Base-by-base conservation (phyloP, 768 basidiomycete species). In the Suillus variegatus region DNA sequence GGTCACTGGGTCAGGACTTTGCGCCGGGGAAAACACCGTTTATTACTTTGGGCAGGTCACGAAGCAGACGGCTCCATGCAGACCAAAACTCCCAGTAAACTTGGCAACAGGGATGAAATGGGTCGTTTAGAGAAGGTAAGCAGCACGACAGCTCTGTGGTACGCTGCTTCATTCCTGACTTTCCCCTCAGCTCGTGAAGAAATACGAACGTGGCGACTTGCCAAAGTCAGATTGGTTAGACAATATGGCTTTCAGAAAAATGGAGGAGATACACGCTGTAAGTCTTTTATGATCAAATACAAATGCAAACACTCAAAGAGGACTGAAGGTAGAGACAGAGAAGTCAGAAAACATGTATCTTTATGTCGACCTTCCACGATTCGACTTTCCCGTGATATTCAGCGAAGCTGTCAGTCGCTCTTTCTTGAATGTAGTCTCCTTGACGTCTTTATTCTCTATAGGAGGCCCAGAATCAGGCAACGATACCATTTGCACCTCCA, bases 171-270 rank as follows among this genome's bases (percentile, higher is more conserved):
- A 68, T 81, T 78, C 66, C 74, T 25, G 47, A 41, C 32, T 12
- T 60, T 56, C 28, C 41, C 20, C 13, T 41, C 63, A 93, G 90
- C 83, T 92, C 20, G 92, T 99, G 62, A 97, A 98, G 82, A 97
- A 97, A 76, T 95, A 96, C 71, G 95, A 98, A 71, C 84, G 94
- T 20, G 95, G 95, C 0, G 97, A 99, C 75, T 82, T 99, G 38
- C 87, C 91, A 2, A 94, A 95, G 76, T 91, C 94, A 2, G 97
- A 99, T 64, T 99, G 97, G 97, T 80, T 99, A 8, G 96, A 99
- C 74, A 91, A 92, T 67, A 78, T 97, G 78, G 89, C 93, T 7
- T 99, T 98, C 79, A 82, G 96, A 55, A 94, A 92, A 80, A 97
- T 99, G 84, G 95, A 95, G 68, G 92, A 95, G 75, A 88, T 96